Evolutionary conservation across 257 asterid genomes (phyloP).

Genomic region (Ocimum tenuiflorum): DNA sequence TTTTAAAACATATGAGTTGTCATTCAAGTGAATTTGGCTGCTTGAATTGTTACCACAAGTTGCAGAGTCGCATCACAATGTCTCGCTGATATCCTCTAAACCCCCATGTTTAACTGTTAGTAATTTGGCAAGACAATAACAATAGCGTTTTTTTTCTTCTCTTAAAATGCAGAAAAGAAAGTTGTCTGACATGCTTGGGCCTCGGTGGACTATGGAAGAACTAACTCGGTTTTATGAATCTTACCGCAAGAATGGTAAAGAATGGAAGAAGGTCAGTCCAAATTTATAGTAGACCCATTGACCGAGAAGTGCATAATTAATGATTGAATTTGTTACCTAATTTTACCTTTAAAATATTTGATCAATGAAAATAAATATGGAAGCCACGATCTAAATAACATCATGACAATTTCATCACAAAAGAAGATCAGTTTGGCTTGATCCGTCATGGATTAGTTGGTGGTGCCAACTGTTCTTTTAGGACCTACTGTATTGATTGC

Average conservation of each 20-base stretch:
- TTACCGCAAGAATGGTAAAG: slow-evolving; percentile 68
- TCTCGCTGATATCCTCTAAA: background rate
- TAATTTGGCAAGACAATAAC: slow-evolving; percentile 16
- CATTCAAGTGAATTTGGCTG: slow-evolving; percentile 2
- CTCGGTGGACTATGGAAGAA: slow-evolving; percentile 75
- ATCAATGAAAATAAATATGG: background rate
- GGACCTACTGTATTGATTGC: slow-evolving; percentile 15
- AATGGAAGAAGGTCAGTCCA: slow-evolving; percentile 81
- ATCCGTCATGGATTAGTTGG: slow-evolving; percentile 4
- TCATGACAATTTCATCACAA: background rate
- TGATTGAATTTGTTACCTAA: slow-evolving; percentile 17
- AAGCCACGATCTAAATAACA: background rate
- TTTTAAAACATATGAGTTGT: background rate
- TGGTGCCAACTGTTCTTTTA: background rate
- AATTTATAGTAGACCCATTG: background rate
- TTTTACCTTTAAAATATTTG: slow-evolving; percentile 7
- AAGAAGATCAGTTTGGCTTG: background rate
- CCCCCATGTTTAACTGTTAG: slow-evolving; percentile 7
- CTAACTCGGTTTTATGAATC: slow-evolving; percentile 71
- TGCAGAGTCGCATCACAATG: background rate
- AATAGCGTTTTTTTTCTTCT: background rate
- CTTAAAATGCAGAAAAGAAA: slow-evolving; percentile 67
- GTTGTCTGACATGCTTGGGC: slow-evolving; percentile 70
- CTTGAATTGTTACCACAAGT: slow-evolving; percentile 2
- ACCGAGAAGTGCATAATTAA: slow-evolving; percentile 9